Conservation (phyloP, 2,329 filamentous ascomycete species). For the Neobulgaria alba region DNA sequence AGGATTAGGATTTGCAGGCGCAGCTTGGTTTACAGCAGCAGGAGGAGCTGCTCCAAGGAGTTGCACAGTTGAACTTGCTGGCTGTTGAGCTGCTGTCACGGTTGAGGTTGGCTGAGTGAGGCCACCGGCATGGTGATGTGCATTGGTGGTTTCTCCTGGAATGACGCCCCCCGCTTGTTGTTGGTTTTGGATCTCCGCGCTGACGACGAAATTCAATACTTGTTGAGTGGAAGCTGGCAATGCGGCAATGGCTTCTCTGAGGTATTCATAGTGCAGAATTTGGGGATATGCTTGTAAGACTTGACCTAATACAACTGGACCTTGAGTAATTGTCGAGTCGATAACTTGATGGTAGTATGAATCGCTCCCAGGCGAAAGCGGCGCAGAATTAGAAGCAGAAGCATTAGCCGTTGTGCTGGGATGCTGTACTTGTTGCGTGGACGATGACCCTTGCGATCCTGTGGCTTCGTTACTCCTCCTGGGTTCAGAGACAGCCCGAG, state of each 20-base stretch:
- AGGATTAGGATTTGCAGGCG: conserved; percentile 2
- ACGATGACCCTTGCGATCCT: conserved; percentile 1
- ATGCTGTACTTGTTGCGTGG: neutral
- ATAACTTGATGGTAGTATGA: conserved; percentile 43
- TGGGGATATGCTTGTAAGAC: conserved; percentile 19
- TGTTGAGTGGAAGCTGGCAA: conserved; percentile 9
- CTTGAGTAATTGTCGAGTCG: conserved; percentile 43
- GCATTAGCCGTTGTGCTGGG: neutral
- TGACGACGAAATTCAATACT: conserved; percentile 14
- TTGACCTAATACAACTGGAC: conserved; percentile 34
- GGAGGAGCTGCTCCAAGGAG: conserved; percentile 25
- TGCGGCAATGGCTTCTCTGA: conserved; percentile 12
- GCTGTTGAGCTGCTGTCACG: neutral
- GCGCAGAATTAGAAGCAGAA: conserved; percentile 11
- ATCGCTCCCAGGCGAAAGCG: conserved; percentile 27
- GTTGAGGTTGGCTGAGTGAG: neutral
- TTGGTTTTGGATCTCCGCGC: conserved; percentile 9
- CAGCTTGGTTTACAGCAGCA: conserved; percentile 28
- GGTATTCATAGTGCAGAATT: conserved; percentile 13
- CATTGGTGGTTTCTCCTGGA: neutral
- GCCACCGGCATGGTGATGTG: conserved; percentile 1
- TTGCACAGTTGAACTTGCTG: neutral
- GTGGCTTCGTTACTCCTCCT: conserved; percentile 2
- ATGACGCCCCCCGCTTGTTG: neutral
- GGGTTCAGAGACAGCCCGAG: conserved; percentile 6